Base-by-base conservation (phyloP, 768 basidiomycete species). In the Nidularia pulvinata region DNA sequence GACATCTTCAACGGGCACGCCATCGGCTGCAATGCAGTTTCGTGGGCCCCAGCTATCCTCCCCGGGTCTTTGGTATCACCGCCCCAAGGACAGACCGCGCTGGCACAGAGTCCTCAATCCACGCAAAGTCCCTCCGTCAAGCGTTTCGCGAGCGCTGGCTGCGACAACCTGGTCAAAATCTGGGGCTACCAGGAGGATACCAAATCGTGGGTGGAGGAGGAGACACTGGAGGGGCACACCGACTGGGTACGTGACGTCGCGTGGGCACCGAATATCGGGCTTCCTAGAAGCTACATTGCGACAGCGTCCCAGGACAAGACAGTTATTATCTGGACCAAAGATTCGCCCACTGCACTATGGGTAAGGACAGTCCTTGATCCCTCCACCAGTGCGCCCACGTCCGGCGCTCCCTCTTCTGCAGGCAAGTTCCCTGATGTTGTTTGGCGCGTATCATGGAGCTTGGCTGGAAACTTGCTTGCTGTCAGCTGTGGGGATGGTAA, bases 191-290 rank as follows among this genome's bases (percentile, higher is more conserved):
- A 87, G 56, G 92, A 95, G 50, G 89, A 92, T 50, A 80, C 86
- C 7, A 89, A 95, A 68, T 84, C 90, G 6, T 98, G 95, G 94
- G 79, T 82, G 11, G 92, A 93, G 61, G 95, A 95, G 67, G 95
- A 96, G 62, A 84, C 80, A 0, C 82, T 99, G 22, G 91, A 93
- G 48, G 95, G 93, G 0, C 96, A 99, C 69, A 83, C 89, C 0
- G 96, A 99, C 69, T 99, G 96, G 96, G 95, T 99, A 19, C 81
- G 96, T 46, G 96, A 98, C 66, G 95, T 98, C n/a, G 93, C 96
- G 0, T 98, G 95, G 95, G 95, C 95, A 1, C 96, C 97, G 0
- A 97, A 93, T 60, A 95, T 98, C 57, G 97, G 97, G 0, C 79
- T 98, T 13, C 93, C 96, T 0, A 82, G 94, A 57, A 90, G 88